phyloP scores from a whole-genome alignment of 2,329 filamentous ascomycete genomes.

The Penicillium brevicompactum region DNA sequence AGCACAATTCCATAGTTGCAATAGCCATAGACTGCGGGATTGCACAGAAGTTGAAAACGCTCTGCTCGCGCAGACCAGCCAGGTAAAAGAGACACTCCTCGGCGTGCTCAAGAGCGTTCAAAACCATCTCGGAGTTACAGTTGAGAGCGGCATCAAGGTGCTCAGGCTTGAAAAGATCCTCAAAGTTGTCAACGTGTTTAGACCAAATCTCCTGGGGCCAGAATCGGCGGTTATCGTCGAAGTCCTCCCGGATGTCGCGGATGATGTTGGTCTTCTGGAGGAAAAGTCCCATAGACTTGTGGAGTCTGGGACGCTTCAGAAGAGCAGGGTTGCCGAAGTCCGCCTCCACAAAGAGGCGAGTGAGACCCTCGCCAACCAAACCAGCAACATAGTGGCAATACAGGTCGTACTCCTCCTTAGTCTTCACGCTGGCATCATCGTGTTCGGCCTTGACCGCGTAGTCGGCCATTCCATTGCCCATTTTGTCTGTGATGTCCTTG shows the following conservation, averaged over 20 bases:
- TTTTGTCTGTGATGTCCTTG: conserved; percentile 86
- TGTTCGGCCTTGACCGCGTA: conserved; percentile 83
- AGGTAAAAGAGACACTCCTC: conserved; percentile 98
- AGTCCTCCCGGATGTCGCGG: conserved; percentile 89
- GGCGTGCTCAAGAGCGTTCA: conserved; percentile 81
- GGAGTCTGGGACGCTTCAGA: conserved; percentile 74
- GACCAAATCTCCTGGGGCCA: conserved; percentile 97
- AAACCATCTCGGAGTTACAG: conserved; percentile 90
- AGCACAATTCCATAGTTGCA: conserved; percentile 86
- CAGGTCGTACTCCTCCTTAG: conserved; percentile 84
- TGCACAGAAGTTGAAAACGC: conserved; percentile 97
- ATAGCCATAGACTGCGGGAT: conserved; percentile 98
- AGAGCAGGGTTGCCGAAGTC: conserved; percentile 85
- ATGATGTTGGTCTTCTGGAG: conserved; percentile 99
- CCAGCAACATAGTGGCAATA: conserved; percentile 99
- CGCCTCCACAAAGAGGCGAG: conserved; percentile 83
- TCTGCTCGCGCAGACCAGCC: conserved; percentile 90
- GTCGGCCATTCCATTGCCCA: conserved; percentile 99
- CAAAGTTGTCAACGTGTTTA: conserved; percentile 87
- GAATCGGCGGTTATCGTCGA: conserved; percentile 83
- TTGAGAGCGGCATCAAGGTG: conserved; percentile 76
- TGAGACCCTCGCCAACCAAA: conserved; percentile 92
- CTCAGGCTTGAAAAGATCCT: conserved; percentile 83
- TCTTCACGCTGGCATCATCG: conserved; percentile 77
- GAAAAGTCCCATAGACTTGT: conserved; percentile 96